Base-by-base conservation (phyloP, 768 basidiomycete genomes). In the Epithele typhae region DNA sequence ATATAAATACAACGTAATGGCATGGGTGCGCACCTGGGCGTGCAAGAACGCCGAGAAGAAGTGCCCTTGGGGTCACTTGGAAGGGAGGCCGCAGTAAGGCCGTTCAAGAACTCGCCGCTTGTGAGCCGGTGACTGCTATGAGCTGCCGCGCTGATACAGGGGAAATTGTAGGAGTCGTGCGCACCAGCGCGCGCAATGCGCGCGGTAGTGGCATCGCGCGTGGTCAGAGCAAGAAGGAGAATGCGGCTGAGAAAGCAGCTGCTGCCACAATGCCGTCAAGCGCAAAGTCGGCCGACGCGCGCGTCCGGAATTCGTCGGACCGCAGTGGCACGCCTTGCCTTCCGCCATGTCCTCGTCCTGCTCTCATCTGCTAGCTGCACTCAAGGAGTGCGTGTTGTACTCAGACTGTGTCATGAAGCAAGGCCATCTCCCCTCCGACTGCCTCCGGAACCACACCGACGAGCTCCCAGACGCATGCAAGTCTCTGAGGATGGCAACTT, bases 381-480 rank as follows among this genome's bases (percentile, higher is more conserved):
- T 95, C 60, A 92, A 89, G 58, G 79, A 86, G 49, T 95, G 92
- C 57, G 65, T 95, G 4, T 74, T 93, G 59, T 78, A 77, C 58
- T 89, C 91, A 0, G 90, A 94, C 60, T 95, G 92, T 61, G 92
- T 95, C 40, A 64, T 86, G 19, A 88, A 87, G 60, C 72, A 91
- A 25, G 80, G 84, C 2, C 67, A 72, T 44, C 71, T 87, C n/a
- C 92, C 92, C 6, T 92, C 90, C 0, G 86, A 89, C 25, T 95
- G 92, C 65, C 74, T 95, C 39, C 81, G 76, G 57, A 61, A 87
- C 22, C 87, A 93, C 65, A 68, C 66, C 19, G 70, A 82, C 44
- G 84, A 91, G 52, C 74, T 95, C 21, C 91, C 92, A 2, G 81
- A 87, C 55, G 75, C 85, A 56, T 95, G 92, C 62, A 79, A 81